Evolutionary conservation across 2,329 filamentous ascomycete species (phyloP).

Genomic region (Colletotrichum ledebouriae): DNA sequence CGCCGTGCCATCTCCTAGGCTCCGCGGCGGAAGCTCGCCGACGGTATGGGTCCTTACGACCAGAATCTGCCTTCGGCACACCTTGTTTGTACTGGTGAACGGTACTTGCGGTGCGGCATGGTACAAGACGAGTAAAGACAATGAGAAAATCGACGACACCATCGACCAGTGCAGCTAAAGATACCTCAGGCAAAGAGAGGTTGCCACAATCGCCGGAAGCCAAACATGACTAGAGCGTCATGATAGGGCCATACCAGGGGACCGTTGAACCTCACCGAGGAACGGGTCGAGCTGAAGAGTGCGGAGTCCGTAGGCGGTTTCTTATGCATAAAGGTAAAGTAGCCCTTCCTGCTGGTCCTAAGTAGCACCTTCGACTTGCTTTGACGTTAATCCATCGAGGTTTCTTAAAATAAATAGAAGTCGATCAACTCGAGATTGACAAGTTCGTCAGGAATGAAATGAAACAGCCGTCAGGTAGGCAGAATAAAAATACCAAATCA

Average conservation of each 20-base stretch:
- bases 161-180: constrained; percentile 1
- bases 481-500: constrained; percentile 1
- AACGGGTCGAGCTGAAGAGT: background rate
- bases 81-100: background rate
- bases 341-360: background rate
- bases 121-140: background rate
- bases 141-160: background rate
- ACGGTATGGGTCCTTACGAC: constrained; percentile 31
- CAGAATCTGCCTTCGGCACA: constrained; percentile 24
- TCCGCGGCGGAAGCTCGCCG: constrained; percentile 33
- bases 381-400: constrained; percentile 2
- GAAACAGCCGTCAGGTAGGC: constrained; percentile 15
- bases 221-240: background rate
- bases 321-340: background rate
- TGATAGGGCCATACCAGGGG: constrained; percentile 1
- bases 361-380: background rate
- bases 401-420: constrained; percentile 13
- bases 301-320: background rate
- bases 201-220: constrained; percentile 2
- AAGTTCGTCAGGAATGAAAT: constrained; percentile 22
- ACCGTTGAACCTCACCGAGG: background rate
- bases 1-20: constrained; percentile 27
- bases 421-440: constrained; percentile 14
- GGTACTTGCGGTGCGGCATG: background rate
- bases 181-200: too few species aligned